Percentiles rank a stretch among this genome's conserved stretches.
phyloP scores from a whole-genome alignment of 768 basidiomycete genomes.

The Phaeolepiota aurea region DNA sequence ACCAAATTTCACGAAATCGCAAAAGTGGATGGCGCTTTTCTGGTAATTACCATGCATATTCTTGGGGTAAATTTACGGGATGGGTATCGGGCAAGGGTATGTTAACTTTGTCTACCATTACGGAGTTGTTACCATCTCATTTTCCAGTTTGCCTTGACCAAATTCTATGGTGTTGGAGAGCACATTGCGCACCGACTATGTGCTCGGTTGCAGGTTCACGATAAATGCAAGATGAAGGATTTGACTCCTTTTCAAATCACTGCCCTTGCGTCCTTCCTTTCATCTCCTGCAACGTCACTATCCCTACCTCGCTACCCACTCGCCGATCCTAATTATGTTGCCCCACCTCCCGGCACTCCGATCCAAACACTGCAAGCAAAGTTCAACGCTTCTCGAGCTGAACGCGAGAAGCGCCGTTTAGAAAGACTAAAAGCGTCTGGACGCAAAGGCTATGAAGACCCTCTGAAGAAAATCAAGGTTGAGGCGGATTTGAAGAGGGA shows the following conservation, averaged over 20 bases:
- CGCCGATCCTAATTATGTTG: slow-evolving; percentile 43
- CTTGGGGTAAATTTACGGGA: slow-evolving; percentile 82
- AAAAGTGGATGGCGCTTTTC: too few species aligned
- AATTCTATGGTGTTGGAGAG: slow-evolving; percentile 84
- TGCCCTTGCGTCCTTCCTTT: slow-evolving; percentile 87
- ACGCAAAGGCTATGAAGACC: slow-evolving; percentile 34
- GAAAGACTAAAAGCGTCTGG: slow-evolving; percentile 14
- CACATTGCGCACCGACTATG: slow-evolving; percentile 74
- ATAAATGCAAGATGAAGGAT: slow-evolving; percentile 71
- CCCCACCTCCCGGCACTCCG: slow-evolving; percentile 34
- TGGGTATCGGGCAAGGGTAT: slow-evolving; percentile 65
- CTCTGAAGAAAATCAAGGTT: slow-evolving; percentile 68
- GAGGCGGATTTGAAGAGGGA: slow-evolving; percentile 81
- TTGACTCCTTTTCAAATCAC: slow-evolving; percentile 85
- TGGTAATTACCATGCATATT: slow-evolving; percentile 83
- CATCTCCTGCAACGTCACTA: slow-evolving; percentile 74
- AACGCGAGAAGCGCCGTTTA: slow-evolving; percentile 21
- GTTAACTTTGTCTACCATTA: too few species aligned
- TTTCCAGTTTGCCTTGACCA: slow-evolving; percentile 76
- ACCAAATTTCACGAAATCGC: slow-evolving; percentile 4
- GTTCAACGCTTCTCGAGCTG: slow-evolving; percentile 21
- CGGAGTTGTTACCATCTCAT: slow-evolving; percentile 1
- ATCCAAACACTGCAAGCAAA: slow-evolving; percentile 29
- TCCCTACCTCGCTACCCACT: slow-evolving; percentile 61
- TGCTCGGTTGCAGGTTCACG: slow-evolving; percentile 88